Base-by-base conservation (phyloP, 352 stramenopile genomes). In the Globisporangium splendens region DNA sequence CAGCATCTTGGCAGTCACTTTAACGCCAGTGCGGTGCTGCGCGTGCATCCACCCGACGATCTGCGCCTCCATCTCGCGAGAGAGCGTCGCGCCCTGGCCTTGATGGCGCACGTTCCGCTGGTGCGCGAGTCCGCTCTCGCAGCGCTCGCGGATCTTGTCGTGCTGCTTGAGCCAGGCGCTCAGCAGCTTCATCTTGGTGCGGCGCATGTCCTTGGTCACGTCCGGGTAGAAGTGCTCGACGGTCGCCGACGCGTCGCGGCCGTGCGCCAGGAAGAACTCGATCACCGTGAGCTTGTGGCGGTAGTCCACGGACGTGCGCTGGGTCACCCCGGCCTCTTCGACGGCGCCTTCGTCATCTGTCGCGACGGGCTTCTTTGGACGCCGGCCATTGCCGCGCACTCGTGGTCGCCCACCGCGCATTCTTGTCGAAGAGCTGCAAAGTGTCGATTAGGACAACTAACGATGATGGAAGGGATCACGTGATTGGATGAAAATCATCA, bases 41-140 rank as follows among this genome's bases (percentile, higher is more conserved):
- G 52, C 41, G 41, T 58, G 41, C 52, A 58, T 58, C 52, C 52
- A 58, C 41, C 50, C 52, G 41, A 58, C 52, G 52, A 58, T 58
- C 24, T 58, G 52, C 52, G 48, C 52, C 41, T 58, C 52, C 20
- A 58, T 39, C 41, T 58, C 52, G 4, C 31, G 28, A 17, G 52
- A 39, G 8, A 58, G 24, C 41, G 52, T 58, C 21, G 52, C 52
- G 15, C 52, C 52, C 17, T 58, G 52, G 0, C 52, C 52, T 22
- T 21, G 17, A 41, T 50, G 52, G 1, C 52, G 42, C 41, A 58
- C 41, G 41, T 58, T 58, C 10, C 52, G 52, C 52, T 58, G 52
- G 41, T 42, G 35, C 4, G 52, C 52, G 15, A 41, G 21, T 4
- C 52, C 52, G 13, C 44, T 58, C 24, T 50, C 52, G 24, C 52